Percentiles rank a stretch among this genome's conserved stretches.
These are phyloP conservation scores for Pythium sukuiense DNA, from an alignment of 352 stramenopile genomes.

Conservation along the genomic window DNA sequence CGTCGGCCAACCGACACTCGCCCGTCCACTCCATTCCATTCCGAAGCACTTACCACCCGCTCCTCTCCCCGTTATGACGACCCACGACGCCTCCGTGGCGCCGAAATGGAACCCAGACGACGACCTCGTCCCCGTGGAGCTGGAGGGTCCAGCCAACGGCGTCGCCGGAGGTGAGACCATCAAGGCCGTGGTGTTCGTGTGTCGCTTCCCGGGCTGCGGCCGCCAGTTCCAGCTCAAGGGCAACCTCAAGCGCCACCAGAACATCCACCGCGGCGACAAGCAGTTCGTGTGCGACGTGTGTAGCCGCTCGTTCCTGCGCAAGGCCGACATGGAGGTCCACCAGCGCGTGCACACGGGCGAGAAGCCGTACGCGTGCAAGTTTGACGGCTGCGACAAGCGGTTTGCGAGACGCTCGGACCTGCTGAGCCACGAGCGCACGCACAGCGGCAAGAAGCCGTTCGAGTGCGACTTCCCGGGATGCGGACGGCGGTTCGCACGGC, in stretches of 20 bases:
- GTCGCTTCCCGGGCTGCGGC: conserved; percentile 31
- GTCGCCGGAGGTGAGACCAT: not conserved
- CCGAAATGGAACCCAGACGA: conserved; percentile 15
- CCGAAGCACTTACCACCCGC: not conserved
- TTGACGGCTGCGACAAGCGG: conserved; percentile 33
- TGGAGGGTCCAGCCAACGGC: not conserved
- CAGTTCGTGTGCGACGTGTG: conserved; percentile 36
- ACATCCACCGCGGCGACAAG: conserved; percentile 39
- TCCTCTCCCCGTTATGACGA: conserved; percentile 1
- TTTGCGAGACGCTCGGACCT: conserved; percentile 55
- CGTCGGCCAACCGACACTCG: not conserved
- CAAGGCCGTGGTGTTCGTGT: conserved; percentile 21
- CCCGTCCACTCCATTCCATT: not conserved
- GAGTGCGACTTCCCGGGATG: conserved; percentile 36
- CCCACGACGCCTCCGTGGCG: not conserved
- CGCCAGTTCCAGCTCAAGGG: conserved; percentile 39
- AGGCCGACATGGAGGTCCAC: conserved; percentile 49
- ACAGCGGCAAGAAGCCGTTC: conserved; percentile 45
- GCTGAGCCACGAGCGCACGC: conserved; percentile 51
- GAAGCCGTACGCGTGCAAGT: conserved; percentile 43
- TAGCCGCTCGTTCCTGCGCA: conserved; percentile 41
- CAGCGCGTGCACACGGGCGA: conserved; percentile 48
- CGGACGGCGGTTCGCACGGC: conserved; percentile 29
- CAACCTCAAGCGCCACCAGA: conserved; percentile 45
- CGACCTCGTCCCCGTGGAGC: conserved; percentile 21